phyloP scores from a whole-genome alignment of 495 filamentous ascomycete genomes.

The Ramalina intermedia region DNA sequence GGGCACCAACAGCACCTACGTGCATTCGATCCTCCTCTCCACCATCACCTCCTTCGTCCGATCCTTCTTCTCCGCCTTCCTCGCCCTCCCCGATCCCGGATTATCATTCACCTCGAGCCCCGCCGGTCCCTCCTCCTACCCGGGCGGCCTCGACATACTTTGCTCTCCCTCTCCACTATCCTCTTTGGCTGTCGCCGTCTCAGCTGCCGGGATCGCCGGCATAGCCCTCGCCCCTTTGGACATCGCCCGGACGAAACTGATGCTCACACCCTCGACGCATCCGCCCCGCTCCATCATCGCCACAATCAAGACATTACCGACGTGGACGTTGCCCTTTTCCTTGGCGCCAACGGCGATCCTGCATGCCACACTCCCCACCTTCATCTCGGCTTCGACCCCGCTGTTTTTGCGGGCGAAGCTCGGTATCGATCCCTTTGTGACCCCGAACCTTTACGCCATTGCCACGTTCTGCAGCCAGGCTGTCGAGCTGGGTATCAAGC shows the following conservation, averaged over 20 bases:
- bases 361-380: constrained; percentile 64
- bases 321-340: constrained; percentile 51
- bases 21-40: constrained; percentile 74
- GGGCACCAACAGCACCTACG: constrained; percentile 76
- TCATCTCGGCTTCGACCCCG: constrained; percentile 66
- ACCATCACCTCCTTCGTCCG: constrained; percentile 76
- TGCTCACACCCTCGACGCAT: constrained; percentile 63
- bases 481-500: constrained; percentile 66
- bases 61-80: constrained; percentile 63
- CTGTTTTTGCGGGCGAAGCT: constrained; percentile 67
- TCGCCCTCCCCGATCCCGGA: constrained; percentile 69
- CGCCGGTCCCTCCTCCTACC: constrained; percentile 4
- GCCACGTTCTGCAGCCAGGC: constrained; percentile 61
- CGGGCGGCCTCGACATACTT: constrained; percentile 42
- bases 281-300: constrained; percentile 59
- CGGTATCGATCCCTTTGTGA: constrained; percentile 65
- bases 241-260: constrained; percentile 72
- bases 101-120: constrained; percentile 14
- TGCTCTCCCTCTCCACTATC: constrained; percentile 60
- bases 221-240: constrained; percentile 75
- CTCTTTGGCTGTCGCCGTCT: constrained; percentile 63
- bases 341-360: constrained; percentile 75
- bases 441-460: constrained; percentile 64
- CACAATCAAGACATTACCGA: constrained; percentile 60
- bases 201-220: constrained; percentile 66